Base-by-base conservation (phyloP, 352 stramenopile species). In the Phytopythium mirpurense region DNA sequence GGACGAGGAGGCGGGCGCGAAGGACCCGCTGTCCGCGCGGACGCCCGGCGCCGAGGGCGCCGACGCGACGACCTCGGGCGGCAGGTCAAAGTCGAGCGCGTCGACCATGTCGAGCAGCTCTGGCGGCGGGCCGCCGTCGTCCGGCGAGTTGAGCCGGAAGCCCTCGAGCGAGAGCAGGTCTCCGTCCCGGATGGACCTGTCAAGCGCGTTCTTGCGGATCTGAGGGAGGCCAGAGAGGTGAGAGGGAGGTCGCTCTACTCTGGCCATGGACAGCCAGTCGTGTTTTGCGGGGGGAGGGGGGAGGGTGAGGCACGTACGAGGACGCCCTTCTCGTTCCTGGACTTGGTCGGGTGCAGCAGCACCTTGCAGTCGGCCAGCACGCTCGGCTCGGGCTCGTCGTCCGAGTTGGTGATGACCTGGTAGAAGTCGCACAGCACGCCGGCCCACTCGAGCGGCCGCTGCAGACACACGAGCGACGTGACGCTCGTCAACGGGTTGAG, bases 181-280 rank as follows among this genome's bases (percentile, higher is more conserved):
- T 42, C 82, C 82, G 49, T 92, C 82, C n/a, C 82, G 82, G 49
- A 92, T 89, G 3, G 82, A 90, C 19, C 72, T 70, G 67, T 92
- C 82, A 53, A 92, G 53, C 16, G 72, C 73, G 36, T 69, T 85
- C 56, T 81, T 86, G 16, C 78, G 73, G 56, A 89, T 85, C 77
- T 88, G 52, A 38, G 9, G 15, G 12, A 5, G 10, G 34, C 4
- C 5, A 2, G 34, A 2, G 34, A 8, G 37, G 37, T 8, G n/a
- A 16, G 9, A 4, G 0, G 38, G 11, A 0, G 0, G 19, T n/a
- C n/a, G n/a, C n/a, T n/a, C n/a, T n/a, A n/a, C n/a, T n/a, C n/a
- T n/a, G 21, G 29, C 5, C 29, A 32, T 32, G 5, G 29, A 32
- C 9, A 32, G 29, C 29, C 29, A 32, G 29, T 32, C n/a, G n/a